Base-by-base conservation (phyloP, 805 yeast genomes). In the Pichia cabralensis region DNA sequence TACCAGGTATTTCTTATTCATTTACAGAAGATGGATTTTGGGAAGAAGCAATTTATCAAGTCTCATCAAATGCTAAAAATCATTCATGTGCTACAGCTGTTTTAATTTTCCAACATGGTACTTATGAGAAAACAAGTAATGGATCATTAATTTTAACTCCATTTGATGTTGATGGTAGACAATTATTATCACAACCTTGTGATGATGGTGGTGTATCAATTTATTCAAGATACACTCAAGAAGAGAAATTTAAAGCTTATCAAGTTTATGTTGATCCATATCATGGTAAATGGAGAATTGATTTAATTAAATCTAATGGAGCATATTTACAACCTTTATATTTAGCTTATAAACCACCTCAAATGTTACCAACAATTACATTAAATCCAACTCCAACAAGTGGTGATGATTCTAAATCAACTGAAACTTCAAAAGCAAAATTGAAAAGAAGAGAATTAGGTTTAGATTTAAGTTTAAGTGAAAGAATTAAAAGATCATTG, bases 331-430 rank as follows among this genome's bases (percentile, higher is more conserved):
- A 85, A 45, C 97, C 98, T 1, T 58, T 92, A 49, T 92, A 85
- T 58, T 68, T 92, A 56, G 95, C 94, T 2, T 92, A 88, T 64
- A 71, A 72, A 48, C 98, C 98, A 6, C 94, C 98, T 8, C 69
- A 81, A 72, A 92, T 92, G 98, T 72, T 92, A 40, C 98, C 98
- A 16, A 92, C 97, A 1, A 60, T 55, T 34, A 88, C 96, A 0
- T 62, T 92, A 67, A 89, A 88, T 58, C 98, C 98, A 16, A 82
- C 95, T 3, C 46, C 46, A 5, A 45, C 55, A 3, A 47, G 51
- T 12, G 17, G 15, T 8, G 16, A 7, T 13, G 24, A 22, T 22
- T 8, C 12, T 5, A 46, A 50, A 6, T 20, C 46, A 8, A 17
- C 28, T n/a, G 12, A 41, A 6, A n/a, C n/a, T n/a, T n/a, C n/a